Evolutionary conservation across 2,329 filamentous ascomycete species (phyloP), one percentile per base, ranked within the genome.

Genomic region (Tolypocladium nubicola): DNA sequence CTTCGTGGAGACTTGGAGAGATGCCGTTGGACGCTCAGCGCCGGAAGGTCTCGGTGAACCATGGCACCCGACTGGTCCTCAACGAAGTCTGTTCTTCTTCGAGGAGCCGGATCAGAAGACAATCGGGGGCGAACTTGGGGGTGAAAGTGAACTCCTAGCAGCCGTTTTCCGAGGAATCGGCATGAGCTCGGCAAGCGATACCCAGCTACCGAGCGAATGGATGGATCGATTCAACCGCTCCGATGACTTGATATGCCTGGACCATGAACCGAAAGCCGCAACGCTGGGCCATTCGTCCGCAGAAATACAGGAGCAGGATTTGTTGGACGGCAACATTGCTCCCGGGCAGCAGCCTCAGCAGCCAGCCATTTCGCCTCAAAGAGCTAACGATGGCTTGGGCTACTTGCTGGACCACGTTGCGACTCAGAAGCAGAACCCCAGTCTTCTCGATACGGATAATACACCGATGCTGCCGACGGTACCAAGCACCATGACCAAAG

Each of bases 191-290:
- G 19, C 5, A 14, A 21, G 7, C n/a, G 1, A 37, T n/a, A 8
- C 11, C 6, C 30, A 35, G 30, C 19, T 14, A 23, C 39, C 3
- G 4, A 39, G 35, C 16, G 13, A 40, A 13, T 11, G 4, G 7
- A 23, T 19, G 23, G 35, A n/a, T 8, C 23, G n/a, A 2, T 57
- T 57, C 33, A 35, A 57, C 26, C 16, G 35, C 23, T 59, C 57
- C 26, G 30, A 55, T 33, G 50, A 57, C 40, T 23, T 61, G 3
- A 54, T 61, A 45, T 54, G 26, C 43, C 53, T 61, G 2, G 19
- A 35, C 19, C 16, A 33, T 5, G 26, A 33, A 33, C 8, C 7
- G n/a, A 16, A 16, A 49, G n/a, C 6, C 8, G 7, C 16, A 16
- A 16, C 23, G 23, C 13, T 10, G 23, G 23, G 19, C 4, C 16